Evolutionary conservation across 805 yeast species (phyloP), one percentile per base, ranked within the genome.

Genomic region (Saccharomycopsis sp.): DNA sequence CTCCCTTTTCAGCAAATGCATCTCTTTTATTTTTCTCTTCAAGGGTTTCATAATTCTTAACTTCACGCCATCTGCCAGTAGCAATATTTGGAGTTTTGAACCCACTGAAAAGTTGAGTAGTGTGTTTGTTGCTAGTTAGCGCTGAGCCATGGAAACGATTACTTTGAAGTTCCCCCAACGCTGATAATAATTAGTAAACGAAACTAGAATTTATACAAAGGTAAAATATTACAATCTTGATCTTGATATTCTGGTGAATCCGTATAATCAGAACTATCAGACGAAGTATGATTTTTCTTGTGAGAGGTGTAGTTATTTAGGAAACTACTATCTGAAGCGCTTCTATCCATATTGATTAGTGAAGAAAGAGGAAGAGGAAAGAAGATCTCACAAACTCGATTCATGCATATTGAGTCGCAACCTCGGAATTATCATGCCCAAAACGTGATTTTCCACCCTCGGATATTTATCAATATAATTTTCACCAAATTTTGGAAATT

Each of bases 1-100:
- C 57, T 1, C 64, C 67, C 22, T 59, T 57, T 40, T 70, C 75
- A 3, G 66, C 66, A 44, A 69, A 59, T 1, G 57, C 53, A 22
- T 65, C 68, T 4, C 67, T 69, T 16, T 64, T 62, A 9, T 49
- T 19, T 1, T 48, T 50, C 8, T 53, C 56, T 21, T 54, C 60
- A 40, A 9, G 11, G 11, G 13, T 26, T 9, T 9, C 8, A 5
- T 54, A 55, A 19, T 55, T 53, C 32, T 54, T 54, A 26, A 57
- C 59, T 43, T 70, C 71, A 41, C 63, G 64, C 73, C 75, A 70
- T 37, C 74, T 86, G 6, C 88, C 89, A 63, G 86, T 86, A 1
- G 95, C 86, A 61, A 86, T 78, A 58, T 87, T 86, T 49, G 95
- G 95, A 58, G 86, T 85, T 65, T 88, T 96, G 95, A 88, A 88